Base-by-base conservation (phyloP, 306 rosid genomes). In the Rosa multiflora region DNA sequence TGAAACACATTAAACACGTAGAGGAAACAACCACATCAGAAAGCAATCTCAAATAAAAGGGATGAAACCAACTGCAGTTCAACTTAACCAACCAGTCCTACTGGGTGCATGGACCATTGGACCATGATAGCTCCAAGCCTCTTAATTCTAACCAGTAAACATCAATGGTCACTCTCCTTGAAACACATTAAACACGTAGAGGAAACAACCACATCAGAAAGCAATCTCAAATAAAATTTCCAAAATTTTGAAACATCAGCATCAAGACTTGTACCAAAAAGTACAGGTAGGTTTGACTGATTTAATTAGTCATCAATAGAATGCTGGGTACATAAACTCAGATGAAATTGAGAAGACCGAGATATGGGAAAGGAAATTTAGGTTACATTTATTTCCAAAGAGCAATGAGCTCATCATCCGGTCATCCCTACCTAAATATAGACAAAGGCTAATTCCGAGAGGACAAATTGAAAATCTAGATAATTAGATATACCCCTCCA, bases 371-470 rank as follows among this genome's bases (percentile, higher is more conserved):
- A 26, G 76, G 58, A 68, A 58, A 70, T 49, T 37, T 0, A 72
- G 62, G 72, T 73, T 78, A 74, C 77, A 64, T 74, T 83, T 80
- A 85, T 85, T 82, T 70, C 82, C 77, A 73, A 80, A 49, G 78
- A 52, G 77, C 64, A 63, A 32, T 67, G 37, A 73, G 70, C 73
- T 15, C 72, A 20, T 35, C 3, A 17, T 72, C 26, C 68, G 0
- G 78, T 23, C 81, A 52, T 63, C 67, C 68, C 81, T 76, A 82
- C 76, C 82, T 80, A 88, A 82, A 81, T 88, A 84, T 89, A 39
- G 81, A 88, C 94, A 84, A 32, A 51, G 44, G 67, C 79, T 63
- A 76, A 83, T 35, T 80, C 40, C 71, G 42, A 74, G 76, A 76
- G 74, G 59, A 40, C 40, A 42, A 55, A 56, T 51, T 55, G 35